Evolutionary conservation across 805 yeast genomes (phyloP).

Genomic region (Suhomyces emberorum): DNA sequence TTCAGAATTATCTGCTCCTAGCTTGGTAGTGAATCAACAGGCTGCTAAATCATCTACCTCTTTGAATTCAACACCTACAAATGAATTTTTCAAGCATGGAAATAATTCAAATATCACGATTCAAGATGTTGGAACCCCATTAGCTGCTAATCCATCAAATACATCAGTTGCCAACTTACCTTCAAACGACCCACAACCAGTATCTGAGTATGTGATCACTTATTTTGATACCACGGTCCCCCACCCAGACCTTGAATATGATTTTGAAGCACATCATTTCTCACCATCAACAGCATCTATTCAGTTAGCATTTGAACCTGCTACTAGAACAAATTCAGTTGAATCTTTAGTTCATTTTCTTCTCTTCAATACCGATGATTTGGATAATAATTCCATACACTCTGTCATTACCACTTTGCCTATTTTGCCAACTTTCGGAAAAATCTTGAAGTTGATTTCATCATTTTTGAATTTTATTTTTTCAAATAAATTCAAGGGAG

Average conservation of each 20-base stretch:
- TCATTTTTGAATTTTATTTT: conserved; percentile 18
- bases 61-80: conserved; percentile 5
- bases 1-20: conserved; percentile 1
- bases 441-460: conserved; percentile 20
- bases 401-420: conserved; percentile 30
- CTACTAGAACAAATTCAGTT: conserved; percentile 14
- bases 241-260: conserved; percentile 43
- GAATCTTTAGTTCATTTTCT: conserved; percentile 79
- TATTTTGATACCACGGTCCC: conserved; percentile 25
- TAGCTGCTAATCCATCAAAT: conserved; percentile 4
- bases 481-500: conserved; percentile 23
- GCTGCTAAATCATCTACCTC: conserved; percentile 4
- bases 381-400: conserved; percentile 10
- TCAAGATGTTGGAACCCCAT: conserved; percentile 7
- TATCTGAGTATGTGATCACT: conserved; percentile 17
- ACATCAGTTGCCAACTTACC: not conserved
- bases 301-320: conserved; percentile 6
- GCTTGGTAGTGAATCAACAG: not conserved
- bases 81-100: conserved; percentile 13
- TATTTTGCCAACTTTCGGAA: conserved; percentile 32
- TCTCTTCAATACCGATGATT: conserved; percentile 29
- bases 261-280: conserved; percentile 38
- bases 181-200: not conserved
- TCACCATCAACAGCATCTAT: conserved; percentile 8
- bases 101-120: conserved; percentile 15